Evolutionary conservation across 2,329 filamentous ascomycete genomes (phyloP).

Genomic region (Colletotrichum cordylinicola): DNA sequence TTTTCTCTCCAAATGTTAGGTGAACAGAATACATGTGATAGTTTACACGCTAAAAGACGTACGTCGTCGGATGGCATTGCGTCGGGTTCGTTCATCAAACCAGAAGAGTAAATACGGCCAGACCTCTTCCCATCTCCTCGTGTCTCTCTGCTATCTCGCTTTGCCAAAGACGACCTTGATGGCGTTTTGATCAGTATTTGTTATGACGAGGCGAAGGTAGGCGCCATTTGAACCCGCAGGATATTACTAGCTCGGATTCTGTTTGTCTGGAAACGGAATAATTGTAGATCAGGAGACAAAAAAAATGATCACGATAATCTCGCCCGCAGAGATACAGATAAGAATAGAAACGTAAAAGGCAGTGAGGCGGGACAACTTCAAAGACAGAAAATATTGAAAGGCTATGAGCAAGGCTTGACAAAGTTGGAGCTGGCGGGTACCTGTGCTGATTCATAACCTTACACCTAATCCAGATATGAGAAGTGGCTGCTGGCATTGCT

Average conservation of each 20-base stretch:
- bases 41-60: not conserved
- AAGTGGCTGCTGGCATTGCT: not conserved
- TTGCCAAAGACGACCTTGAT: not conserved
- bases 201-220: not conserved
- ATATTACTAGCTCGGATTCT: not conserved
- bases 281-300: not conserved
- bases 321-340: not conserved
- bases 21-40: not conserved
- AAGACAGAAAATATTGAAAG: not conserved
- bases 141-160: not conserved
- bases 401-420: not conserved
- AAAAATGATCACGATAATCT: not conserved
- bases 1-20: not conserved
- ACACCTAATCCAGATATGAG: not conserved
- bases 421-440: not conserved
- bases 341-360: not conserved
- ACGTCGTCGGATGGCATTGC: no score
- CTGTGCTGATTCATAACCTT: not conserved
- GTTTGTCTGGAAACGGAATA: not conserved
- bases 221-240: rapidly evolving
- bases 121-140: not conserved
- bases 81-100: not conserved
- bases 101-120: not conserved
- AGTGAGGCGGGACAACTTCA: no score
- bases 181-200: not conserved